These are phyloP conservation scores for Nyssa sinensis DNA, from an alignment of 148 eudicot genomes.

Conservation along the genomic window DNA sequence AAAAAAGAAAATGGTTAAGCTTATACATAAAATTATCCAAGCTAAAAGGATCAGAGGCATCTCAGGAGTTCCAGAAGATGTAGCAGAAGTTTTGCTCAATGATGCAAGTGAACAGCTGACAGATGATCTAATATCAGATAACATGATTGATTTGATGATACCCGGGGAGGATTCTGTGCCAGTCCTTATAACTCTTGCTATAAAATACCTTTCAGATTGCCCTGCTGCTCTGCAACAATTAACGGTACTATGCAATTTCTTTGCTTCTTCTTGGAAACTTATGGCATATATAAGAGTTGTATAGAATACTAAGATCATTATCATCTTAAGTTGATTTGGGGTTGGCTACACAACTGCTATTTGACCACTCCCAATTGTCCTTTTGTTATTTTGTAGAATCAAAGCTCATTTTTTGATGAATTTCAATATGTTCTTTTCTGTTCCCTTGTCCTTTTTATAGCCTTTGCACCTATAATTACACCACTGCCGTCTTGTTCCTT, in stretches of 20 bases:
- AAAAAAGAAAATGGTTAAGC: constrained; percentile 74
- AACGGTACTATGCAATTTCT: constrained; percentile 33
- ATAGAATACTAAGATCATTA: too few relatives aligned
- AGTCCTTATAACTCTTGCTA: constrained; percentile 71
- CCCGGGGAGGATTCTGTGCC: constrained; percentile 98
- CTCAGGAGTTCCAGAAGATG: constrained; percentile 46
- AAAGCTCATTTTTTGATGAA: too few relatives aligned
- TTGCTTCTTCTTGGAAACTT: too few relatives aligned
- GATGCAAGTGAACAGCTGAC: constrained; percentile 65
- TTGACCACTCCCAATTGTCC: neutral
- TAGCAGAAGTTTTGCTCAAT: constrained; percentile 62
- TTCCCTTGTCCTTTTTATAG: neutral
- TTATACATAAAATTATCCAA: constrained; percentile 57
- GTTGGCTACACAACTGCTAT: neutral
- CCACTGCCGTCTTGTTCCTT: neutral
- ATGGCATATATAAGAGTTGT: too few relatives aligned
- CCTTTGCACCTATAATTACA: neutral
- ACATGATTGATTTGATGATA: constrained; percentile 92
- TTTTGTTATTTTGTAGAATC: neutral
- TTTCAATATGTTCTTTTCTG: neutral
- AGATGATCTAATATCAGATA: constrained; percentile 76
- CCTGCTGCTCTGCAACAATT: constrained; percentile 70
- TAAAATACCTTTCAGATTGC: constrained; percentile 76
- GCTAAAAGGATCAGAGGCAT: constrained; percentile 35
- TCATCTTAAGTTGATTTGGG: too few relatives aligned